Conservation (phyloP, 257 asterid genomes). For the Dorcoceras hygrometricum region DNA sequence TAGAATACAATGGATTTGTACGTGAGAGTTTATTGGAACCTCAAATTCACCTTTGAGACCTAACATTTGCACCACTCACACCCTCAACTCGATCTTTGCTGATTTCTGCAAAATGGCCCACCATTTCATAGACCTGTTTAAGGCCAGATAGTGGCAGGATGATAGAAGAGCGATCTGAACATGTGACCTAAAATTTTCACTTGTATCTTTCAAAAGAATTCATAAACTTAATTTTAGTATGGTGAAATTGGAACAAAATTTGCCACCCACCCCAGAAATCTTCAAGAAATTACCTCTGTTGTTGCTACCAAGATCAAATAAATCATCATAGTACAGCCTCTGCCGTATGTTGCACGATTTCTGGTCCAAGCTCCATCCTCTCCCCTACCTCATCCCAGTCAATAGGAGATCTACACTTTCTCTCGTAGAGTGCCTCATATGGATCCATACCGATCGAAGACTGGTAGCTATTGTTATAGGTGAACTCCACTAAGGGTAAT, state of each 20-base stretch:
- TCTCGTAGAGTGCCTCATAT: too few relatives aligned
- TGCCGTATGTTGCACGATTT: too few relatives aligned
- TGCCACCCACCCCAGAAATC: constrained; percentile 77
- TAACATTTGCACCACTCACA: constrained; percentile 70
- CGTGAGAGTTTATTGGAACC: constrained; percentile 24
- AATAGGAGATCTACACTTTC: too few relatives aligned
- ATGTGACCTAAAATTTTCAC: constrained; percentile 68
- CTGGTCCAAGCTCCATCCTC: too few relatives aligned
- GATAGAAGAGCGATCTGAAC: constrained; percentile 93
- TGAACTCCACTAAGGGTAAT: too few relatives aligned
- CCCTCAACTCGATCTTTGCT: constrained; percentile 87
- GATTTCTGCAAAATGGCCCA: constrained; percentile 92
- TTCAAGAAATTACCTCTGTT: constrained; percentile 91
- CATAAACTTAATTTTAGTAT: constrained; percentile 1
- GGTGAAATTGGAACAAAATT: neutral
- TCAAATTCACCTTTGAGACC: constrained; percentile 68
- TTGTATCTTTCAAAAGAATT: constrained; percentile 2
- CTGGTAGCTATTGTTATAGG: too few relatives aligned
- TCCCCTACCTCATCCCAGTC: too few relatives aligned
- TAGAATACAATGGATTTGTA: constrained; percentile 25
- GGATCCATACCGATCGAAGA: too few relatives aligned
- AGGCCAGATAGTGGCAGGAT: constrained; percentile 92
- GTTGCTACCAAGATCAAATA: constrained; percentile 96
- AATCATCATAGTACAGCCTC: too few relatives aligned
- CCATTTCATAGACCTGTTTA: constrained; percentile 88